These are phyloP conservation scores for Conticribra guillardii DNA, from an alignment of 108 stramenopile genomes.

Conservation along the genomic window DNA sequence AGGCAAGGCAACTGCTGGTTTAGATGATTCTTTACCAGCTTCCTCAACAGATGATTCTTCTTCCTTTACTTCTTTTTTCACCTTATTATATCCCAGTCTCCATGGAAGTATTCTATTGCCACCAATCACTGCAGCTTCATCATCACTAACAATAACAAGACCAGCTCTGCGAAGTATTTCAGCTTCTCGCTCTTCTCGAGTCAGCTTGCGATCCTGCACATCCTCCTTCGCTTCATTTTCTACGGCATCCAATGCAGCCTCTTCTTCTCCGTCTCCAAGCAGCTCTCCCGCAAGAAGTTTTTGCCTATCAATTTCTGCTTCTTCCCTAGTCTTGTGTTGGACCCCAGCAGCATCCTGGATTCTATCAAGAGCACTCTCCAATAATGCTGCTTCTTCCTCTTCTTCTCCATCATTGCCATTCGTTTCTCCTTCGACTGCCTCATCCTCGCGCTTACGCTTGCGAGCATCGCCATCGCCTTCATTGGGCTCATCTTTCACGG, in stretches of 20 bases:
- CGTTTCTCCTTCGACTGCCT: constrained; percentile 27
- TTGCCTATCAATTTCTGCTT: constrained; percentile 80
- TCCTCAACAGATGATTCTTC: constrained; percentile 15
- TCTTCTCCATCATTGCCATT: constrained; percentile 39
- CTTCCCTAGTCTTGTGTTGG: constrained; percentile 76
- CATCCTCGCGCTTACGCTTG: constrained; percentile 48
- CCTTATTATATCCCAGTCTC: constrained; percentile 46
- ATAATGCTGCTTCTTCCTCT: constrained; percentile 65
- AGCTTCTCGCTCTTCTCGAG: constrained; percentile 62
- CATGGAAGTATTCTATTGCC: constrained; percentile 75
- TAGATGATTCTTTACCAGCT: constrained; percentile 4
- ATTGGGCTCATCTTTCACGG: constrained; percentile 36
- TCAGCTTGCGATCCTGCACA: constrained; percentile 46
- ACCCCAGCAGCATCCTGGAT: constrained; percentile 57
- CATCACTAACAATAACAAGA: constrained; percentile 79
- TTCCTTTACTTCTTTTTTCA: constrained; percentile 17
- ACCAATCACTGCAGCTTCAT: constrained; percentile 72
- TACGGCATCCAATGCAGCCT: constrained; percentile 15
- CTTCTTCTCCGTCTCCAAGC: constrained; percentile 62
- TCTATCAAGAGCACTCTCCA: constrained; percentile 76
- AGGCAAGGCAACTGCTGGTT: constrained; percentile 19
- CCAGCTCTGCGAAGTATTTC: constrained; percentile 72
- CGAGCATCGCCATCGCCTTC: constrained; percentile 22
- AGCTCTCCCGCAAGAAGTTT: constrained; percentile 78
- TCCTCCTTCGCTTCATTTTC: constrained; percentile 9